phyloP scores from a whole-genome alignment of 208 protist genomes.

The Naegleria gruberi region DNA sequence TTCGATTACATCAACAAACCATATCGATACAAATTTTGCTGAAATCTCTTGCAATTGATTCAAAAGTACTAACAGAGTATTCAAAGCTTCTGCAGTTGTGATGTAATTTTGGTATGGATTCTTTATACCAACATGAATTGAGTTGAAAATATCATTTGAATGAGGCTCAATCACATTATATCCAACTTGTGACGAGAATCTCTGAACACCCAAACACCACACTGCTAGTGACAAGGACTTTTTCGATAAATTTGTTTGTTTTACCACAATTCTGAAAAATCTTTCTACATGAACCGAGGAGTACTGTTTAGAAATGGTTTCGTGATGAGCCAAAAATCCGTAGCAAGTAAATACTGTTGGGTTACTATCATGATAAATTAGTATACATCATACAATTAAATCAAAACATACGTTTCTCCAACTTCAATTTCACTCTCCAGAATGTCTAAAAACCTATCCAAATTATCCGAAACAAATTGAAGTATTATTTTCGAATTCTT shows the following conservation, averaged over 20 bases:
- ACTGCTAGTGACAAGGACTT: neutral
- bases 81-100: neutral
- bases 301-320: neutral
- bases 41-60: neutral
- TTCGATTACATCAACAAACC: neutral
- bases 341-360: neutral
- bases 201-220: neutral
- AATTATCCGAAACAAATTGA: neutral
- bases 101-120: neutral
- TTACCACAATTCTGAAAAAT: neutral
- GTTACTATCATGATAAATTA: neutral
- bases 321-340: neutral
- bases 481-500: neutral
- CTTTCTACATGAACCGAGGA: neutral
- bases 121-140: neutral
- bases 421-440: neutral
- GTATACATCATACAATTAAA: neutral
- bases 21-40: neutral
- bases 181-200: neutral
- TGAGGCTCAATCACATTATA: neutral
- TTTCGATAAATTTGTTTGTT: neutral
- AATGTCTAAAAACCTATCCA: neutral
- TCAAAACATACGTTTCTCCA: neutral
- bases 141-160: neutral
- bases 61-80: neutral